Percentiles rank a stretch among this genome's conserved stretches.
These are phyloP conservation scores for Symbiodinium pilosum DNA, from an alignment of 73 alveolate genomes.

Conservation along the genomic window DNA sequence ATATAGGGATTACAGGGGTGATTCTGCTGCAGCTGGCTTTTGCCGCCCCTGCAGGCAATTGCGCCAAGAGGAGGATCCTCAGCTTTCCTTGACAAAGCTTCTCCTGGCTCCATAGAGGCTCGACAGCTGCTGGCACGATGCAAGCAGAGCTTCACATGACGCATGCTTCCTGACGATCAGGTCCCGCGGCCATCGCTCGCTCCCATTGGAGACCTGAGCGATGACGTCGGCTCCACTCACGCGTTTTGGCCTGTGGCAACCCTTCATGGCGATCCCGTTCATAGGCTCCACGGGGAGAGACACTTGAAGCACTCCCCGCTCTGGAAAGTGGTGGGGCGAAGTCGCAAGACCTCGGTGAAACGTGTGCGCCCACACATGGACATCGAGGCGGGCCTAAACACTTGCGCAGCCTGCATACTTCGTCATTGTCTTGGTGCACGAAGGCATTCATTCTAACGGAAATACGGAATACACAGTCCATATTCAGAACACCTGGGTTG, in stretches of 20 bases:
- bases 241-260: background rate
- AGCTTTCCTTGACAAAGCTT: background rate
- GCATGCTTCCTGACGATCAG: background rate
- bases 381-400: slow-evolving; percentile 27
- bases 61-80: background rate
- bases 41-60: background rate
- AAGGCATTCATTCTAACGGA: too few species aligned
- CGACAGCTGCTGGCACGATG: background rate
- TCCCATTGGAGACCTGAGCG: background rate
- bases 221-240: background rate
- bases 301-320: background rate
- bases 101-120: background rate
- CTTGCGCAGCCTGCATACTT: too few species aligned
- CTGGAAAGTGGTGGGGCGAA: slow-evolving; percentile 71
- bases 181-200: background rate
- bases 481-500: too few species aligned
- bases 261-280: background rate
- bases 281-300: background rate
- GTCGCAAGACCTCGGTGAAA: background rate
- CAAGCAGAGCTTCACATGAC: background rate
- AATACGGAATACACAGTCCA: too few species aligned
- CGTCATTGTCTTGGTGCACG: too few species aligned
- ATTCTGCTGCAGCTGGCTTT: background rate
- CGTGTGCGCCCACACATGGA: slow-evolving; percentile 30
- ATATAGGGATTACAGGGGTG: too few species aligned